A percentile compares a stretch with the other conserved stretches of the same genome.
phyloP scores from a whole-genome alignment of 345 rosid genomes.

The Cardamine resedifolia region DNA sequence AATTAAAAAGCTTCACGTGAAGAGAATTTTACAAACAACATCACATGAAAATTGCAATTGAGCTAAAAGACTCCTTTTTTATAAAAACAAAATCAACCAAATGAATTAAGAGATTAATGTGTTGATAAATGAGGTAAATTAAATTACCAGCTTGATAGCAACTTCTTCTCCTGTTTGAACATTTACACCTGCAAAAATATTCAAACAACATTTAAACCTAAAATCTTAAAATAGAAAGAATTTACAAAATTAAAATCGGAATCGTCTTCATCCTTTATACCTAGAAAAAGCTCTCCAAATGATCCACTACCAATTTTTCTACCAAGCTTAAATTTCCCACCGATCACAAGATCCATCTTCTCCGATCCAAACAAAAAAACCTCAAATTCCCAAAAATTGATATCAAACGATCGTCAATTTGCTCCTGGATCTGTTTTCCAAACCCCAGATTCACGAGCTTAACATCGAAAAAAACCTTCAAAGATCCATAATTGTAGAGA shows the following conservation, averaged over 20 bases:
- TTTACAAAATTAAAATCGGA: neutral
- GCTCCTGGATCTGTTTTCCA: conserved; percentile 20
- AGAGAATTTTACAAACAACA: neutral
- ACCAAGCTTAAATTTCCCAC: conserved; percentile 80
- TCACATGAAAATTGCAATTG: conserved; percentile 25
- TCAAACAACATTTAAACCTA: conserved; percentile 9
- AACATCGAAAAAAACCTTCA: conserved; percentile 14
- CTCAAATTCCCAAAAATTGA: neutral
- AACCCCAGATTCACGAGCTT: conserved; percentile 19
- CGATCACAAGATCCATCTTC: conserved; percentile 64
- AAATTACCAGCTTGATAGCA: conserved; percentile 76
- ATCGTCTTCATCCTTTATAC: conserved; percentile 23
- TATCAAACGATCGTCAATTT: conserved; percentile 11
- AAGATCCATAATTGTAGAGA: neutral
- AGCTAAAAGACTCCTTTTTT: neutral
- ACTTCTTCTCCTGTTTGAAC: conserved; percentile 87
- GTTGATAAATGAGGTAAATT: neutral
- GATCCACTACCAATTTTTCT: conserved; percentile 93
- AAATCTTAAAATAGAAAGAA: neutral
- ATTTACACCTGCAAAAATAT: conserved; percentile 57
- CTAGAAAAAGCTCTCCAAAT: conserved; percentile 81
- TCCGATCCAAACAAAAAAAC: neutral
- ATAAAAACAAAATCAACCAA: neutral
- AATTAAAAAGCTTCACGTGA: conserved; percentile 18
- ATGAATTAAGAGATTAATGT: neutral